phyloP scores from a whole-genome alignment of 768 basidiomycete species.

The Mycena galopus region DNA sequence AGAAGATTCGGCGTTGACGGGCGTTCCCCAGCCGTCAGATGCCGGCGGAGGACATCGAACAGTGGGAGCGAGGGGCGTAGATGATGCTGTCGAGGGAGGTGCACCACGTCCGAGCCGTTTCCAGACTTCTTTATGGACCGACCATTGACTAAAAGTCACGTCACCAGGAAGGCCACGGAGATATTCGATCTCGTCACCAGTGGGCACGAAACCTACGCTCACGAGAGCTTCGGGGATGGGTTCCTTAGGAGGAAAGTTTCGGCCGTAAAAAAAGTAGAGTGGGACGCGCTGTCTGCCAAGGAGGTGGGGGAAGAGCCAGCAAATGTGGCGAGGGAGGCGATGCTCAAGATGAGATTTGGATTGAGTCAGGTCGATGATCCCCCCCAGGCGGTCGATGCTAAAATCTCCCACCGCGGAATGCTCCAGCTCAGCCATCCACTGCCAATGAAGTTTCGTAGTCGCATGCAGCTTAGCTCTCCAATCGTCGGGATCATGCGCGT shows the following conservation, averaged over 20 bases:
- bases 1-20: not conserved
- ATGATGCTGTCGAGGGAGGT: not conserved
- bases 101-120: not conserved
- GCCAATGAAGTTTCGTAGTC: slow-evolving; percentile 13
- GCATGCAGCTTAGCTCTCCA: slow-evolving; percentile 17
- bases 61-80: not conserved
- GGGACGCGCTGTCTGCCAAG: slow-evolving; percentile 28
- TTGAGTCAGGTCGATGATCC: slow-evolving; percentile 30
- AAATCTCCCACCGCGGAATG: slow-evolving; percentile 28
- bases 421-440: slow-evolving; percentile 30
- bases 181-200: not conserved
- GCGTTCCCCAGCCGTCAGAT: not conserved
- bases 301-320: slow-evolving; percentile 29
- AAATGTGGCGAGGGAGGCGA: slow-evolving; percentile 19
- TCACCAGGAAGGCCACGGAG: slow-evolving; percentile 9
- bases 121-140: not conserved
- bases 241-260: slow-evolving; percentile 18
- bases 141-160: slow-evolving; percentile 28
- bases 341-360: slow-evolving; percentile 22
- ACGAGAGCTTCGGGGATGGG: slow-evolving; percentile 24
- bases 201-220: slow-evolving; percentile 11
- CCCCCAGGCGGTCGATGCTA: slow-evolving; percentile 29
- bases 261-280: slow-evolving; percentile 32
- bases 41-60: slow-evolving; percentile 22
- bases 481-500: slow-evolving; percentile 7